Evolutionary conservation across 2,329 filamentous ascomycete genomes (phyloP), one percentile per base, ranked within the genome.

Genomic region (Microdochium bolleyi): DNA sequence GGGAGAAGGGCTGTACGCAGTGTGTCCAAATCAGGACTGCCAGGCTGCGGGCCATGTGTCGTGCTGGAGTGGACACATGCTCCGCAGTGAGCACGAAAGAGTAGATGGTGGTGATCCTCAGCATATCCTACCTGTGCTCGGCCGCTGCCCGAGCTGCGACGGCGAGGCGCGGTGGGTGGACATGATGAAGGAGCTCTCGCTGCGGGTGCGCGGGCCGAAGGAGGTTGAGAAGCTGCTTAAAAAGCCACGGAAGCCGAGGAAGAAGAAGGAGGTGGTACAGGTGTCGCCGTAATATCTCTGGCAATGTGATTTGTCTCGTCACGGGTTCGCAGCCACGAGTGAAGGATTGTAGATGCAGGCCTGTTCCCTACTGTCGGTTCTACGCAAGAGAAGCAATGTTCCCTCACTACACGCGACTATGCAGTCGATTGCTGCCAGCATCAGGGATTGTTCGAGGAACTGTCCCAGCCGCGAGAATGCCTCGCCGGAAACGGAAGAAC

Each of bases 111-210:
- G 58, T 49, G 51, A 61, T 0, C 61, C 64, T 0, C 67, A 70
- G 3, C 67, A 72, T 2, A 61, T 95, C 1, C 63, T 95, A 1
- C 92, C 92, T 0, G 73, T 80, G 1, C 64, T 75, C 32, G 91
- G 90, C 2, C 67, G 61, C 2, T 97, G 92, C 69, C 89, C 89
- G 0, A 71, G 71, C 21, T 97, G 92, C 63, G 69, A 75, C 1
- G 73, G 74, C 0, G 67, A 73, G 3, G 70, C 91, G 2, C 66
- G 75, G 50, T 97, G 92, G 92, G 74, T 77, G 0, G 80, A 87
- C 49, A 81, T 96, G 70, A 87, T 95, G 72, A 92, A 84, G 64
- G 92, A 95, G 64, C 69, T 95, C 60, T 94, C 80, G 50, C 70
- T 96, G 49, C 79, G 92, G 30, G 73, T 82, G 34, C 79, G 89